Percentiles rank a stretch among this genome's conserved stretches.
Evolutionary conservation across 2,329 filamentous ascomycete genomes (phyloP).

Genomic region (Aspergillus viridinutans): DNA sequence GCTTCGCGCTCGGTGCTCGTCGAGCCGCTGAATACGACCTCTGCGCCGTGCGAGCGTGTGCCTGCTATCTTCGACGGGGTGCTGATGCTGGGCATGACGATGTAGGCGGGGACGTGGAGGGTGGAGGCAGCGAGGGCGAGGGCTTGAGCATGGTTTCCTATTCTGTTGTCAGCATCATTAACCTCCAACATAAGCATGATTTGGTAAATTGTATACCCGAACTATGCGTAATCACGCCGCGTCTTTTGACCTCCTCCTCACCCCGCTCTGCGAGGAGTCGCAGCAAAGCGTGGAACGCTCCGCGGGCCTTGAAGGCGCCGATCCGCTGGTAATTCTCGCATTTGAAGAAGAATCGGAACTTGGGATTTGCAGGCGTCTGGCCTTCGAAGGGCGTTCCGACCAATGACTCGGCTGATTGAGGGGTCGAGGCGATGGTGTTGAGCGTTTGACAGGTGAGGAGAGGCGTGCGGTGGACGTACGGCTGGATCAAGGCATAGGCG

Average conservation of each 20-base stretch:
- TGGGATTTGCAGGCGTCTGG: slow-evolving; percentile 57
- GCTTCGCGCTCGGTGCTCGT: slow-evolving; percentile 79
- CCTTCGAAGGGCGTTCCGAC: slow-evolving; percentile 56
- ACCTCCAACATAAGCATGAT: neutral
- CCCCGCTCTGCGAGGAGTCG: slow-evolving; percentile 61
- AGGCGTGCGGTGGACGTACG: slow-evolving; percentile 77
- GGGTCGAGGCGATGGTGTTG: slow-evolving; percentile 67
- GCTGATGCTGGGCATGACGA: slow-evolving; percentile 88
- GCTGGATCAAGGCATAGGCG: slow-evolving; percentile 69
- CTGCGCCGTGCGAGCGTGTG: slow-evolving; percentile 71
- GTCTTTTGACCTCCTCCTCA: slow-evolving; percentile 57
- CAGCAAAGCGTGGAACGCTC: slow-evolving; percentile 81
- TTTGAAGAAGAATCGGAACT: slow-evolving; percentile 81
- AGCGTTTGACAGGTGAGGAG: slow-evolving; percentile 76
- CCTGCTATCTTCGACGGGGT: slow-evolving; percentile 83
- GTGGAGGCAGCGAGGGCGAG: slow-evolving; percentile 77
- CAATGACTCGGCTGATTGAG: slow-evolving; percentile 54
- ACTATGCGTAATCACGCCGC: slow-evolving; percentile 84
- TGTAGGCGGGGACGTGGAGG: slow-evolving; percentile 71
- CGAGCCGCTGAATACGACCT: slow-evolving; percentile 75
- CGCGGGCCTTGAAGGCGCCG: slow-evolving; percentile 88
- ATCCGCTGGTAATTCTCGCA: slow-evolving; percentile 89
- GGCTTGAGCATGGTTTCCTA: slow-evolving; percentile 93
- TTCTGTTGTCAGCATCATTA: neutral
- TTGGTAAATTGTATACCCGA: slow-evolving; percentile 55